Evolutionary conservation across 2,329 filamentous ascomycete species (phyloP), one percentile per base, ranked within the genome.

Genomic region (Colletotrichum graminicola): DNA sequence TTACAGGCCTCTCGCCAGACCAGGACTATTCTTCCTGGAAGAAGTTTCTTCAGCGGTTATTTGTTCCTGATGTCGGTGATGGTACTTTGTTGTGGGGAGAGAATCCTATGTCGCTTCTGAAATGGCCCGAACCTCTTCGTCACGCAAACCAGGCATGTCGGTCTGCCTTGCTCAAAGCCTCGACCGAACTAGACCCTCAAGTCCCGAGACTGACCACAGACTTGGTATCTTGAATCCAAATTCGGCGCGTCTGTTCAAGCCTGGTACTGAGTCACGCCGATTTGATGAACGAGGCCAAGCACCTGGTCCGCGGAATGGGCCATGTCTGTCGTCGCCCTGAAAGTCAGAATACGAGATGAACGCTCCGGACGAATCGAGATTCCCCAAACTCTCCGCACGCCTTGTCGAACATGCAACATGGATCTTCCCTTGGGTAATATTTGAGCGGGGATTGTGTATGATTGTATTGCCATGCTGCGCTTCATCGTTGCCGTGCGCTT

Each of bases 151-250:
- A 21, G 10, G 8, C 14, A 1, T 2, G n/a, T 26, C 45, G 18
- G 60, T 52, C 60, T 62, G 60, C 60, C 60, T 62, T 2, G n/a
- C 16, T 51, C 34, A 29, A n/a, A 39, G 23, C 60, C 60, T 45
- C 36, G 54, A 11, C 14, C n/a, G n/a, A 26, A 16, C 34, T 5
- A 57, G 36, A 57, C 5, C 34, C n/a, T 26, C n/a, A 3, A 41
- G 18, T 21, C 3, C 2, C 34, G 7, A 39, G 52, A 26, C 14
- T 21, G 8, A 14, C 6, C n/a, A 41, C 12, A 6, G 14, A 26
- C 8, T 16, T 56, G 5, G 4, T 2, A 14, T 36, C 21, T n/a
- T 5, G 11, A 23, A 56, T 4, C 14, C 2, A 23, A 21, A 14
- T 10, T 18, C 34, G n/a, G 54, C n/a, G n/a, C 34, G 54, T 23